Evolutionary conservation across 2,329 filamentous ascomycete genomes (phyloP).

Genomic region (Penicillium frequentans): DNA sequence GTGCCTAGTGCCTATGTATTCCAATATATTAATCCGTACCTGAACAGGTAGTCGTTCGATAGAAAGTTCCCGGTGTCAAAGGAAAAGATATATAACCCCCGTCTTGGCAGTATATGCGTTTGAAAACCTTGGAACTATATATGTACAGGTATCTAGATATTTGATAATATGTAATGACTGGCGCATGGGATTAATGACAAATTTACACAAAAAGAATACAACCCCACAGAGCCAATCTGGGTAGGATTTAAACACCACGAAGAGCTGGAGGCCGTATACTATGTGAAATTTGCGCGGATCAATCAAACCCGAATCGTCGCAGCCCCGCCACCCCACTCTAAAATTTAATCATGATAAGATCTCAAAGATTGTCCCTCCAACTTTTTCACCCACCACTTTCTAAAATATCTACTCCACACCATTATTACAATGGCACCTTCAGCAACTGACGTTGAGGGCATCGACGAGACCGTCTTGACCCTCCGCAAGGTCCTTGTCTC

Average conservation of each 20-base stretch:
- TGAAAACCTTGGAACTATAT: no score
- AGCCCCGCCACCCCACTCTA: constrained; percentile 39
- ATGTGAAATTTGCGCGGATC: constrained; percentile 11
- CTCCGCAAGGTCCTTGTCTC: constrained; percentile 72
- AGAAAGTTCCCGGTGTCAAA: no score
- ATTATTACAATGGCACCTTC: constrained; percentile 31
- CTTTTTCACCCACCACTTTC: constrained; percentile 5
- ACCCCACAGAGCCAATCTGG: not conserved
- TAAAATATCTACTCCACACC: not conserved
- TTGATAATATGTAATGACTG: no score
- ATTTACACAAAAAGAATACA: not conserved
- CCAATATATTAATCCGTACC: no score
- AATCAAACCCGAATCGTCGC: constrained; percentile 18
- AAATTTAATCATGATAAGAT: constrained; percentile 42
- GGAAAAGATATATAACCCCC: no score
- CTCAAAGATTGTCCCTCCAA: constrained; percentile 26
- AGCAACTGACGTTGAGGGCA: constrained; percentile 26
- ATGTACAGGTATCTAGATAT: no score
- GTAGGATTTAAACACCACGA: not conserved
- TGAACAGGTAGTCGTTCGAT: no score
- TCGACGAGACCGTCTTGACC: constrained; percentile 41
- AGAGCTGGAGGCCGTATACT: not conserved
- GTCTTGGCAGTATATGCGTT: no score
- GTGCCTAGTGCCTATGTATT: no score
- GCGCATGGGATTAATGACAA: no score